phyloP scores from a whole-genome alignment of 1,284 basidiomycete species.

The Ganoderma multipileum region DNA sequence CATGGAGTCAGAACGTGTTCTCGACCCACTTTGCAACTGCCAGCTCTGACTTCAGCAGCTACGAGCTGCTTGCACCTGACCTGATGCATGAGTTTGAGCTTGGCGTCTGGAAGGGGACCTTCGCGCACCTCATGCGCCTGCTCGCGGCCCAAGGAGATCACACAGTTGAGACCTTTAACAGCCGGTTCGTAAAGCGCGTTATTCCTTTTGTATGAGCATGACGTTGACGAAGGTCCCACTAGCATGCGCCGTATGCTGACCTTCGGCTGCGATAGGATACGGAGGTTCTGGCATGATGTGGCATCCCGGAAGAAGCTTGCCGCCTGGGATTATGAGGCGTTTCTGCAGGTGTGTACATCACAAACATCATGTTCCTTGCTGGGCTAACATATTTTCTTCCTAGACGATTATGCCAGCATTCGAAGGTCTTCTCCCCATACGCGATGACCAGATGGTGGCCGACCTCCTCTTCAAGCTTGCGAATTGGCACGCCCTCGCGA shows the following conservation, averaged over 20 bases:
- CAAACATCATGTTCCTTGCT: too few relatives aligned
- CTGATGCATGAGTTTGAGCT: conserved; percentile 48
- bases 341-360: neutral
- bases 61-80: conserved; percentile 42
- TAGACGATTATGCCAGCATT: conserved; percentile 36
- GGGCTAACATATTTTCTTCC: too few relatives aligned
- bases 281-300: conserved; percentile 35
- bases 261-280: conserved; percentile 38
- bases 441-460: conserved; percentile 31
- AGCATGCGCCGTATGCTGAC: conserved; percentile 38
- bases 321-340: conserved; percentile 33
- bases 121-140: conserved; percentile 24
- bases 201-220: too few relatives aligned
- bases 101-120: conserved; percentile 43
- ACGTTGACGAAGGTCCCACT: neutral
- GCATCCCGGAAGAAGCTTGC: conserved; percentile 38
- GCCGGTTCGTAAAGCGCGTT: conserved; percentile 29
- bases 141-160: conserved; percentile 5
- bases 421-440: conserved; percentile 36
- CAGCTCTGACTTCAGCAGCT: conserved; percentile 36
- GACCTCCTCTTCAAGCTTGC: conserved; percentile 37
- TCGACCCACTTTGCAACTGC: conserved; percentile 23
- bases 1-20: conserved; percentile 44
- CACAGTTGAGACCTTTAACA: conserved; percentile 21
- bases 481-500: conserved; percentile 42